Base-by-base conservation (phyloP, 1,284 basidiomycete genomes). In the Puccinia hordei region DNA sequence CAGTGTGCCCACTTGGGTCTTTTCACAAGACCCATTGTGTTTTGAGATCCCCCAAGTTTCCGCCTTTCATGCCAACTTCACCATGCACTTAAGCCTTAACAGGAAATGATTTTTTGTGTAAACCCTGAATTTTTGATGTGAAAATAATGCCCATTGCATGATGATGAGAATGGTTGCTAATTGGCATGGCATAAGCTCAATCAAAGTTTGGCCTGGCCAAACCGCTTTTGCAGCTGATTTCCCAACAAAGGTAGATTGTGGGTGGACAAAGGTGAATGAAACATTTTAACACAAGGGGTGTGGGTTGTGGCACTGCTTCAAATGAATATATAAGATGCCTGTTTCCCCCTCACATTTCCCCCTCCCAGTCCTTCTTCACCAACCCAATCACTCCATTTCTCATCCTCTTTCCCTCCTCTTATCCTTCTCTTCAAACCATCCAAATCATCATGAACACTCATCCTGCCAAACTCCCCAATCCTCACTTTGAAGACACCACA, bases 251-350 rank as follows among this genome's bases (percentile, higher is more conserved):
- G 30, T 35, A 15, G 61, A 65, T 65, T 35, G 61, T 65, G 30
- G 61, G 30, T 57, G 53, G 53, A 57, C 53, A 57, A 57, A 19
- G 53, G 53, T 57, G 19, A 19, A 5, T 65, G 61, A 41, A 38
- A 65, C n/a, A 65, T 65, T 65, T 65, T 65, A 9, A 24, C 61
- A 65, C 61, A 65, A 65, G 30, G 61, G 61, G 61, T 13, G 3
- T 65, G 13, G 6, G 6, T 33, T 24, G 2, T 10, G 38, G 38
- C 2, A 24, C 5, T 9, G 17, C 33, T 24, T 4, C 8, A 2
- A 30, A 65, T 8, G 22, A 65, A 65, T 65, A 65, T 65, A 65
- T 65, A 65, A 65, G 9, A 19, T 6, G 30, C 33, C 27, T 33
- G 33, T 65, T 24, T 35, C 61, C 61, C 61, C n/a, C n/a, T n/a